These are phyloP conservation scores for Corymbia maculata DNA, from an alignment of 345 rosid species.

Conservation along the genomic window DNA sequence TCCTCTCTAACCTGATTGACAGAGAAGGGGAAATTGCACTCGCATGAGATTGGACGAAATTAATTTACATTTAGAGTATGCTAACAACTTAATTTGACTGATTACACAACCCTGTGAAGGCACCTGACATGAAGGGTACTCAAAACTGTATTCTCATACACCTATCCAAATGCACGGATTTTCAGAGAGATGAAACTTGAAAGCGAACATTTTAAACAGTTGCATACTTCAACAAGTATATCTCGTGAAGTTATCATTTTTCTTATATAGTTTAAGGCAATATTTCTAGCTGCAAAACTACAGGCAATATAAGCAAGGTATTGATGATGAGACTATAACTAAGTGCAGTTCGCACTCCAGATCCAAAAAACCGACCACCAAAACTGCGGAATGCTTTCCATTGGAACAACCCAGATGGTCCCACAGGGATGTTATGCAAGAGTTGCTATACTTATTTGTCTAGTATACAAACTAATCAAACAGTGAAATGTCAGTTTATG, in stretches of 20 bases:
- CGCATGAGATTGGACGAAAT: neutral
- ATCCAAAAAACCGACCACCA: neutral
- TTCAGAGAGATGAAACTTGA: neutral
- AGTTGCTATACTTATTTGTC: neutral
- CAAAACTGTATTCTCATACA: neutral
- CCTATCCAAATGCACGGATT: neutral
- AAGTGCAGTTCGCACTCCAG: neutral
- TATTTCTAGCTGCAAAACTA: neutral
- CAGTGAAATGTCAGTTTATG: neutral
- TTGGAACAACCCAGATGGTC: neutral
- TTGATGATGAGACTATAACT: neutral
- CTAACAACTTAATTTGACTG: neutral
- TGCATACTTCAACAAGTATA: neutral
- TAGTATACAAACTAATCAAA: neutral
- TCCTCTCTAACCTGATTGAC: constrained; percentile 40
- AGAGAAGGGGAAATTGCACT: neutral
- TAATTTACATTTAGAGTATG: neutral
- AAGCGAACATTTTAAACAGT: neutral
- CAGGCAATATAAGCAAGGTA: neutral
- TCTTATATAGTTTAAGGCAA: neutral
- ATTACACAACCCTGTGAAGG: neutral
- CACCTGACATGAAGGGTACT: neutral
- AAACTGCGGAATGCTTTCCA: neutral
- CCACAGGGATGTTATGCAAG: neutral
- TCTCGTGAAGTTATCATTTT: neutral